phyloP scores from a whole-genome alignment of 306 rosid species.

The Dalbergia oliveri region DNA sequence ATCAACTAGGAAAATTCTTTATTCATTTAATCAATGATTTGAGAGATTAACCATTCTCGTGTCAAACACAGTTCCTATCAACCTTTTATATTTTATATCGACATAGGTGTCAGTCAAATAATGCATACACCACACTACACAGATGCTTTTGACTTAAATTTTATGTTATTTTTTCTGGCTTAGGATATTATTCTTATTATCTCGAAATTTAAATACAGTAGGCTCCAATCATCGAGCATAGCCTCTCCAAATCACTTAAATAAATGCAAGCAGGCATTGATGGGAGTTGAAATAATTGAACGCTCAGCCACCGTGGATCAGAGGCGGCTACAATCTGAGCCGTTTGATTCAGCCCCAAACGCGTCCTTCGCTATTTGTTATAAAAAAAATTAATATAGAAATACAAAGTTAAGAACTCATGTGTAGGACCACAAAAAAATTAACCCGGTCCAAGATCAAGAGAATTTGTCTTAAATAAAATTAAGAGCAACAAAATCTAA shows the following conservation, averaged over 20 bases:
- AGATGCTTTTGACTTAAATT: conserved; percentile 33
- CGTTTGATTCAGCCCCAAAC: conserved; percentile 50
- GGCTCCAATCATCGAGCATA: conserved; percentile 26
- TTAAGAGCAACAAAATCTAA: too few species aligned
- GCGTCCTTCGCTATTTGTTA: conserved; percentile 42
- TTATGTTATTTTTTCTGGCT: neutral
- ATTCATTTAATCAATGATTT: conserved; percentile 25
- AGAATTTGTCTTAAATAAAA: too few species aligned
- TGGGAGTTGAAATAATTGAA: conserved; percentile 66
- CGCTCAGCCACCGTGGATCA: conserved; percentile 53
- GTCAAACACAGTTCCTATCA: neutral
- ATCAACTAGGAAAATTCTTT: neutral
- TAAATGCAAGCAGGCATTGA: conserved; percentile 7
- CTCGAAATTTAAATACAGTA: conserved; percentile 2
- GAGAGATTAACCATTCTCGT: neutral
- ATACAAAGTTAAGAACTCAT: too few species aligned
- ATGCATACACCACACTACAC: neutral
- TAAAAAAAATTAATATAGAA: too few species aligned
- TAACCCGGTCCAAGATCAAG: too few species aligned
- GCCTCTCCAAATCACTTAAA: conserved; percentile 20
- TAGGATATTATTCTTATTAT: conserved; percentile 27
- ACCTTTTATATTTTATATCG: neutral
- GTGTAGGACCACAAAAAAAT: too few species aligned
- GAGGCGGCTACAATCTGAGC: conserved; percentile 74
- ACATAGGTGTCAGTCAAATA: conserved; percentile 18